Percentiles rank a stretch among this genome's conserved stretches.
These are phyloP conservation scores for Penicillium concentricum DNA, from an alignment of 2,329 filamentous ascomycete genomes.

Conservation along the genomic window DNA sequence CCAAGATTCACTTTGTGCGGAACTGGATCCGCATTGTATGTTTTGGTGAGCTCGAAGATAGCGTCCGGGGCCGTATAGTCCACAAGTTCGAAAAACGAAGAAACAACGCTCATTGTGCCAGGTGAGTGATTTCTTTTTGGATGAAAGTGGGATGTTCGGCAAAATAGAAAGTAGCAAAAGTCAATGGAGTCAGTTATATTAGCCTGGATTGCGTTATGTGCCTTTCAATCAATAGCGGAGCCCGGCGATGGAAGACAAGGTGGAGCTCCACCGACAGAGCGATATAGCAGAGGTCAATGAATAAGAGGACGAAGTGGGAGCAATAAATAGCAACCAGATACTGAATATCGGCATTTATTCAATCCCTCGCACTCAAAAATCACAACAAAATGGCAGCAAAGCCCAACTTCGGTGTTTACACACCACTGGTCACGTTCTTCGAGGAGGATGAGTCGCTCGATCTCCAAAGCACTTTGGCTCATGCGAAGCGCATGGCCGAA, in stretches of 20 bases:
- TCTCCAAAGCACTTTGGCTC: conserved; percentile 41
- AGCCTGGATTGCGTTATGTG: neutral
- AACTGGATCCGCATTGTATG: neutral
- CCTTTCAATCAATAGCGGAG: neutral
- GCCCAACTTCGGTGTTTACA: conserved; percentile 38
- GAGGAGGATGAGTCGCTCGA: conserved; percentile 45
- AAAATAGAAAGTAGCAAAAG: neutral
- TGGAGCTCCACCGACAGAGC: neutral
- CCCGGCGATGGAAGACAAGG: neutral
- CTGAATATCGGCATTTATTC: neutral
- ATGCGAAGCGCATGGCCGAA: conserved; percentile 46
- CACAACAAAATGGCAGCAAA: neutral
- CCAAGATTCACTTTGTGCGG: neutral
- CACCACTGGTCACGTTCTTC: conserved; percentile 51
- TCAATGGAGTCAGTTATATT: neutral
- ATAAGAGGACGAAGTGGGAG: neutral
- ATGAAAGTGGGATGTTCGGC: neutral
- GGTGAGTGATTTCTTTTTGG: neutral
- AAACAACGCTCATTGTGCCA: neutral
- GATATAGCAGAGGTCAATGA: neutral
- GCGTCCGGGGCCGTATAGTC: neutral
- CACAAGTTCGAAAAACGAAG: neutral
- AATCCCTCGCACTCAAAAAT: neutral
- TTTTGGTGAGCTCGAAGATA: neutral
- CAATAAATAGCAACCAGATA: neutral